These are phyloP conservation scores for Irpex lacteus DNA, from an alignment of 1,284 basidiomycete genomes.

Conservation along the genomic window DNA sequence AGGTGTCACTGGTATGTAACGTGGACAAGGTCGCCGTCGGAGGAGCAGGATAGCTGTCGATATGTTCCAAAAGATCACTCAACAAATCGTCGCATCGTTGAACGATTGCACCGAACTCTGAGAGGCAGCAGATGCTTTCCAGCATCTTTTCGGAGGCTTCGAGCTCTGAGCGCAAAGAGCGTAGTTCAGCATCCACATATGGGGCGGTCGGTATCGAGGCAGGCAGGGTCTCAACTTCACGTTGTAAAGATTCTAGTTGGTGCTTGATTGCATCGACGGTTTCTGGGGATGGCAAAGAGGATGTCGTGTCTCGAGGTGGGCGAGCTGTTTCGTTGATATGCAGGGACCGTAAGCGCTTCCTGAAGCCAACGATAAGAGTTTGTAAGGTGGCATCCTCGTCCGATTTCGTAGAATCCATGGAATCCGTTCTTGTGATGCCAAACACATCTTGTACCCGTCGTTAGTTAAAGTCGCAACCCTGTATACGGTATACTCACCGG, in stretches of 20 bases:
- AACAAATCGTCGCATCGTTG: conserved; percentile 66
- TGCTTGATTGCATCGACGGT: conserved; percentile 42
- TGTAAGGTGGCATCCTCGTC: conserved; percentile 28
- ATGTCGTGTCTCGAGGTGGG: conserved; percentile 40
- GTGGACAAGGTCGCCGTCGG: conserved; percentile 54
- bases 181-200: conserved; percentile 51
- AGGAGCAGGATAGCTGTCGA: conserved; percentile 69
- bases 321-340: conserved; percentile 54
- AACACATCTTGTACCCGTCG: conserved; percentile 56
- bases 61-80: conserved; percentile 78
- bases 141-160: conserved; percentile 48
- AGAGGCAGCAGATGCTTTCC: conserved; percentile 49
- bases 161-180: conserved; percentile 58
- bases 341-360: conserved; percentile 60
- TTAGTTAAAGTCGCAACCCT: background rate
- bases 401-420: conserved; percentile 22
- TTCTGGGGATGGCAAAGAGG: conserved; percentile 48
- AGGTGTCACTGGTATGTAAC: conserved; percentile 39
- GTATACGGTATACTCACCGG: conserved; percentile 25
- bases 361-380: conserved; percentile 33
- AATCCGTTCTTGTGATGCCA: conserved; percentile 38
- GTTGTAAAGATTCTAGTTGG: conserved; percentile 44
- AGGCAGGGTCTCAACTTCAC: conserved; percentile 49
- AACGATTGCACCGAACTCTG: conserved; percentile 45
- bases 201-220: conserved; percentile 34